Evolutionary conservation across 352 stramenopile genomes (phyloP).

Genomic region (Phytophthora fragariae): DNA sequence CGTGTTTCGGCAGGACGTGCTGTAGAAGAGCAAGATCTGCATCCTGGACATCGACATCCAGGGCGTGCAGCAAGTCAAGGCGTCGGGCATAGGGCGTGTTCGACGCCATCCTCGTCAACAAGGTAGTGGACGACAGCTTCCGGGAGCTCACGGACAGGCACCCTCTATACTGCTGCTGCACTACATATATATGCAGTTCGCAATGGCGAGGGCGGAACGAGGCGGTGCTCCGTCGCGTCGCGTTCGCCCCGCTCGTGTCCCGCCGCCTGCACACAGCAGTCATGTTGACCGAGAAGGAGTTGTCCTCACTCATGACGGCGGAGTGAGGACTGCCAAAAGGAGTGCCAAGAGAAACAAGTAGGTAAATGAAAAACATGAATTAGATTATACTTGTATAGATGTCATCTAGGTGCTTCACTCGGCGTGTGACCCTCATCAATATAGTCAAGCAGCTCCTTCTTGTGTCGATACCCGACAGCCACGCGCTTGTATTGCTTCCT

Average conservation of each 20-base stretch:
- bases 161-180: too few species aligned
- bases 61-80: constrained; percentile 95
- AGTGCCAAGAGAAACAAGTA: neutral
- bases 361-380: neutral
- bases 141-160: constrained; percentile 64
- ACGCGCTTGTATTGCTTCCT: too few species aligned
- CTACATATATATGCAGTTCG: too few species aligned
- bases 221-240: neutral
- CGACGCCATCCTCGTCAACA: constrained; percentile 91
- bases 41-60: constrained; percentile 99
- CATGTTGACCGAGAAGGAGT: too few species aligned
- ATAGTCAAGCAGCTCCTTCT: too few species aligned
- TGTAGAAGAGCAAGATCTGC: constrained; percentile 95
- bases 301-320: too few species aligned
- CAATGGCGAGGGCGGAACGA: too few species aligned
- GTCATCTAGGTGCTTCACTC: neutral
- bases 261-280: too few species aligned
- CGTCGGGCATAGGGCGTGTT: constrained; percentile 89
- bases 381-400: neutral
- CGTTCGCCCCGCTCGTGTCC: too few species aligned
- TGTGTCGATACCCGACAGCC: too few species aligned
- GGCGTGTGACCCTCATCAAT: too few species aligned
- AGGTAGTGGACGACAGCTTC: constrained; percentile 88
- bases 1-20: constrained; percentile 93
- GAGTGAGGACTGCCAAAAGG: neutral